Conservation (phyloP, 2,329 filamentous ascomycete genomes). For the Gnomoniopsis smithogilvyi region DNA sequence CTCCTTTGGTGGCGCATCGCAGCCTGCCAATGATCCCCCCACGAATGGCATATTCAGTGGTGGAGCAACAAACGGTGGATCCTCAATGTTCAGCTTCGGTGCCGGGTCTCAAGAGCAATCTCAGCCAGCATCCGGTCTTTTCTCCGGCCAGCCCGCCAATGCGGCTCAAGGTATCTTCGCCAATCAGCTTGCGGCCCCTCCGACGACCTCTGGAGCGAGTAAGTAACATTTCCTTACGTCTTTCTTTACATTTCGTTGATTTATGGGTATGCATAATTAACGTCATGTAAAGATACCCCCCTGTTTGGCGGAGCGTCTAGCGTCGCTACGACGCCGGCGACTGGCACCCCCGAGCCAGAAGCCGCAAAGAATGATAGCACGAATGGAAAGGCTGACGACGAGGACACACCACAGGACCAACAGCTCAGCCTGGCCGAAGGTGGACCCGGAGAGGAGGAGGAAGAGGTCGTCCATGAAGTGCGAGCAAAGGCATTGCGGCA, state of each 20-base stretch:
- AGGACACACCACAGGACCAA: constrained; percentile 55
- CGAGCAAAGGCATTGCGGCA: constrained; percentile 68
- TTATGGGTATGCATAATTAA: constrained; percentile 28
- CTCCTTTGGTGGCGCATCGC: constrained; percentile 13
- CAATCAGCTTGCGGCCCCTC: constrained; percentile 14
- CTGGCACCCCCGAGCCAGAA: constrained; percentile 56
- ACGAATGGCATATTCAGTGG: constrained; percentile 17
- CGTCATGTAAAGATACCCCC: constrained; percentile 51
- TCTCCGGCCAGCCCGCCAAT: constrained; percentile 25
- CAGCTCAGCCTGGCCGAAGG: constrained; percentile 68
- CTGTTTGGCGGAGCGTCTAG: constrained; percentile 58
- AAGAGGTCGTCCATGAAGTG: constrained; percentile 67
- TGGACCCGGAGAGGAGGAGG: constrained; percentile 68
- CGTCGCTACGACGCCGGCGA: constrained; percentile 57
- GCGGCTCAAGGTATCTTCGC: constrained; percentile 29
- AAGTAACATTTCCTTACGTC: constrained; percentile 25
- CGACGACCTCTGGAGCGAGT: constrained; percentile 39
- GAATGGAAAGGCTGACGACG: constrained; percentile 46
- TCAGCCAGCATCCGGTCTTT: constrained; percentile 25
- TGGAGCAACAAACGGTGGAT: constrained; percentile 23
- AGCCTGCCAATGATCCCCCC: constrained; percentile 15
- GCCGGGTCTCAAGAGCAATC: constrained; percentile 18
- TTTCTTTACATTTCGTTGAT: constrained; percentile 17
- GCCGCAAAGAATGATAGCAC: constrained; percentile 40
- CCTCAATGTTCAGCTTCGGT: constrained; percentile 36